These are phyloP conservation scores for Tylopilus intermedius DNA, from an alignment of 768 basidiomycete species.

Conservation along the genomic window DNA sequence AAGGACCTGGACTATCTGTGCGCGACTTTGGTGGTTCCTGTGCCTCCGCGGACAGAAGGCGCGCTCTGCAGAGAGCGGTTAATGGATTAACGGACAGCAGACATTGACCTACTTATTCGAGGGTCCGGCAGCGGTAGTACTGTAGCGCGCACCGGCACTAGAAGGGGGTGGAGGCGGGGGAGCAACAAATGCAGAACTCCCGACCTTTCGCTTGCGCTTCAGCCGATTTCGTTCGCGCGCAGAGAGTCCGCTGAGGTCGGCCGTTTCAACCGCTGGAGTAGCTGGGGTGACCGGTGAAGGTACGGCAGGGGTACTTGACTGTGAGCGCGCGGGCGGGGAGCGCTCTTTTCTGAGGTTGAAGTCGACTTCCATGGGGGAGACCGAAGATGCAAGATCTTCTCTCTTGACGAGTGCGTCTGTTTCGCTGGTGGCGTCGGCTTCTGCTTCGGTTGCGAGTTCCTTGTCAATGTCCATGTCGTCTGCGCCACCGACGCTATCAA, in stretches of 20 bases:
- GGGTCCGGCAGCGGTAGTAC: slow-evolving; percentile 49
- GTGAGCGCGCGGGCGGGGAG: slow-evolving; percentile 38
- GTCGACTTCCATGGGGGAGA: slow-evolving; percentile 45
- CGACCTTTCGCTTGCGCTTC: slow-evolving; percentile 90
- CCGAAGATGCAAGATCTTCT: slow-evolving; percentile 33
- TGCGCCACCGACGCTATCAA: slow-evolving; percentile 61
- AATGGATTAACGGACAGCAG: slow-evolving; percentile 2
- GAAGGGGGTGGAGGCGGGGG: slow-evolving; percentile 60
- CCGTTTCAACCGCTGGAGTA: slow-evolving; percentile 33
- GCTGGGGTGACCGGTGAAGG: slow-evolving; percentile 46
- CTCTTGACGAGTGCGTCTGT: slow-evolving; percentile 36
- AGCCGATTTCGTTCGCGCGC: slow-evolving; percentile 91
- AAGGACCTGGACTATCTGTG: slow-evolving; percentile 50
- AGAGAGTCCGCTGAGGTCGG: slow-evolving; percentile 59
- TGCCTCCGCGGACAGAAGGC: slow-evolving; percentile 66
- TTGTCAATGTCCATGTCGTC: slow-evolving; percentile 86
- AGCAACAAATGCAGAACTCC: slow-evolving; percentile 77
- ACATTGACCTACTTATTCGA: slow-evolving; percentile 49
- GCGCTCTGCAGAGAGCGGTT: slow-evolving; percentile 45
- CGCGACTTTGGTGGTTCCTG: slow-evolving; percentile 48
- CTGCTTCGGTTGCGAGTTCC: slow-evolving; percentile 62
- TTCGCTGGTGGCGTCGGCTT: slow-evolving; percentile 43
- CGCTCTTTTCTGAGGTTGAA: slow-evolving; percentile 37
- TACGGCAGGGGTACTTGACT: slow-evolving; percentile 40
- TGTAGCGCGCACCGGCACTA: slow-evolving; percentile 56